Base-by-base conservation (phyloP, 371 early-diverging fungal species). In the Massospora cicadina region DNA sequence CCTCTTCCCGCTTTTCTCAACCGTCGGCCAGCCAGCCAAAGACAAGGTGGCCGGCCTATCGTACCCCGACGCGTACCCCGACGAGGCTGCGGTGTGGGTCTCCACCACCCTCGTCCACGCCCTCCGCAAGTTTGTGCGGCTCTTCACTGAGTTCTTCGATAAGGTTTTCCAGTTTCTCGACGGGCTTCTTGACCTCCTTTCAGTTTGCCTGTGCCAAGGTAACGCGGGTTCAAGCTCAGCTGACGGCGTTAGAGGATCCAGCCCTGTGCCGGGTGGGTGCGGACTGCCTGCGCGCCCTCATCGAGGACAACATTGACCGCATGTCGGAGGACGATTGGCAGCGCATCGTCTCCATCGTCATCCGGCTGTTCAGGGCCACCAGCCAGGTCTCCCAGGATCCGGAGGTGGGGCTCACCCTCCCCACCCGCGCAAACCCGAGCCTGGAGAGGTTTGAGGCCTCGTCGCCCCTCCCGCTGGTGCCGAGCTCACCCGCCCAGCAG, bases 201-300 rank as follows among this genome's bases (percentile, higher is more conserved):
- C 77, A 12, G 73, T 86, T 54, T 93, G 93, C 72, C 86, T 92
- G 67, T 83, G 82, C 24, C 93, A 93, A 79, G 78, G 77, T 77
- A 73, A 71, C 12, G 5, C n/a, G 25, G 26, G 26, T 23, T n/a
- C 33, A 21, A 33, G 17, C 17, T 5, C 17, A 10, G 5, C 43
- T 17, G 27, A 26, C 55, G 25, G 33, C 33, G 32, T 28, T 61
- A 77, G 91, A 90, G 65, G 88, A 90, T 69, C 92, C 94, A 69
- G 84, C 90, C 0, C 77, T 95, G 63, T 88, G 90, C 23, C 76
- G 86, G 58, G 90, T 93, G 65, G 96, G 96, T 1, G 86, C 89
- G 29, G 85, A 88, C 55, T 93, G 96, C 68, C 72, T 95, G 65
- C 90, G 89, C 70, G 87, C 89, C 65, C 81, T 93, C 65, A 79